Percentiles rank a stretch among this genome's conserved stretches.
Conservation (phyloP, 352 stramenopile species). For the Pythium phragmitis region DNA sequence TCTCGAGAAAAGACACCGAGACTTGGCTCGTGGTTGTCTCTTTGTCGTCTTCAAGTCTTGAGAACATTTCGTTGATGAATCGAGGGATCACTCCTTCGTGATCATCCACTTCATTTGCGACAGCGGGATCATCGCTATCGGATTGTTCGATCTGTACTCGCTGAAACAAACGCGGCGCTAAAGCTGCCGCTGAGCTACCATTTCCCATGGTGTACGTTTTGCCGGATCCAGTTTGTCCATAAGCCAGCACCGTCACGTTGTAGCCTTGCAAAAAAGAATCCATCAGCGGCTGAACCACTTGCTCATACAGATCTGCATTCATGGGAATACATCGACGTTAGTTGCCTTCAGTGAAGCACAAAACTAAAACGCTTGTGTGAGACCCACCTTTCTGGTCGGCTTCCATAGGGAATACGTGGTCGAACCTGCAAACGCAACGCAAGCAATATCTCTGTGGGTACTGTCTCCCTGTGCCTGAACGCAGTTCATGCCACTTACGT, state of each 20-base stretch:
- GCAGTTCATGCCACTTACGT: conserved; percentile 39
- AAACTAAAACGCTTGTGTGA: background rate
- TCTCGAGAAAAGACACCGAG: conserved; percentile 93
- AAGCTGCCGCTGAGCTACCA: conserved; percentile 34
- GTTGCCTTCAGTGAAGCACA: background rate
- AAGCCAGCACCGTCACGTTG: conserved; percentile 87
- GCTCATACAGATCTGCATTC: conserved; percentile 57
- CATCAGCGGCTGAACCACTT: conserved; percentile 76
- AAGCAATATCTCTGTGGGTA: background rate
- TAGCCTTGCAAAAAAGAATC: conserved; percentile 87
- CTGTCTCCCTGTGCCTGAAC: background rate
- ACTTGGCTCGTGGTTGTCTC: conserved; percentile 38
- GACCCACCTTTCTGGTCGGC: conserved; percentile 47
- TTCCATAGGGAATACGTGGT: conserved; percentile 72
- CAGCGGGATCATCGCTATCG: background rate
- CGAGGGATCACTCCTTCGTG: conserved; percentile 82
- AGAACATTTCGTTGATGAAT: conserved; percentile 81
- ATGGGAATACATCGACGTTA: background rate
- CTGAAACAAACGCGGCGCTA: conserved; percentile 40
- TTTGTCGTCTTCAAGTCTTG: conserved; percentile 41
- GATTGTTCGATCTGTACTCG: conserved; percentile 12
- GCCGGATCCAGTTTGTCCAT: conserved; percentile 82
- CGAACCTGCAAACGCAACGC: conserved; percentile 46
- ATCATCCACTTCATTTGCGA: conserved; percentile 34
- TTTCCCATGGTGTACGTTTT: conserved; percentile 89